A percentile compares a stretch with the other conserved stretches of the same genome.
These are phyloP conservation scores for Brassica carinata DNA, from an alignment of 345 rosid species.

Conservation along the genomic window DNA sequence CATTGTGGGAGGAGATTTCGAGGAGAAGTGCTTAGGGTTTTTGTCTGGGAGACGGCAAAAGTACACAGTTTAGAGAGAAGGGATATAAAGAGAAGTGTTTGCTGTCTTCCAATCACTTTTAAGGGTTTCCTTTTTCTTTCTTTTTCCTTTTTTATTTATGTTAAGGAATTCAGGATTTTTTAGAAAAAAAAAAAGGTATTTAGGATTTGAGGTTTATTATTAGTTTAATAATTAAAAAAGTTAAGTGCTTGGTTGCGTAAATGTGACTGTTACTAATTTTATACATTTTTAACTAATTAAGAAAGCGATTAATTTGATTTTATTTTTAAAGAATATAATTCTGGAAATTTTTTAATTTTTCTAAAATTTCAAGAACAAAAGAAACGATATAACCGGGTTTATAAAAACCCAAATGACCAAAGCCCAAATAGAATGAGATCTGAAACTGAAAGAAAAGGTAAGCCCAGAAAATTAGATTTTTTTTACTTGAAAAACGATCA, in stretches of 20 bases:
- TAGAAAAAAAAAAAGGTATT: not conserved
- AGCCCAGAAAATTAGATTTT: not conserved
- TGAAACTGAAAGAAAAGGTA: not conserved
- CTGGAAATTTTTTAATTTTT: no score
- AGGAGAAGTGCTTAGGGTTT: slow-evolving; percentile 13
- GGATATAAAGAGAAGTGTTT: not conserved
- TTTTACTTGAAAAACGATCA: not conserved
- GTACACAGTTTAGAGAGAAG: not conserved
- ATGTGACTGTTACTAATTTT: not conserved
- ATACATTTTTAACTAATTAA: no score
- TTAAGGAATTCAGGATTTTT: not conserved
- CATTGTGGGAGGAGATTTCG: not conserved
- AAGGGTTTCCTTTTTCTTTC: not conserved
- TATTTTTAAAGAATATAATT: no score
- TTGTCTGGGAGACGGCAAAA: slow-evolving; percentile 9
- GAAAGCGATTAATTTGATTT: not conserved
- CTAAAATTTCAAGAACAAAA: no score
- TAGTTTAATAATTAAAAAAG: not conserved
- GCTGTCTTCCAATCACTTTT: not conserved
- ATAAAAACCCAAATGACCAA: not conserved
- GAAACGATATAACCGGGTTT: no score
- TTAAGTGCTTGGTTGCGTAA: not conserved
- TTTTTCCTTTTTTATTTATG: not conserved
- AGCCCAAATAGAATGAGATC: not conserved
- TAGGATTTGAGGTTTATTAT: not conserved